These are phyloP conservation scores for Entamoeba moshkovskii DNA, from an alignment of 208 protist genomes.

Conservation along the genomic window DNA sequence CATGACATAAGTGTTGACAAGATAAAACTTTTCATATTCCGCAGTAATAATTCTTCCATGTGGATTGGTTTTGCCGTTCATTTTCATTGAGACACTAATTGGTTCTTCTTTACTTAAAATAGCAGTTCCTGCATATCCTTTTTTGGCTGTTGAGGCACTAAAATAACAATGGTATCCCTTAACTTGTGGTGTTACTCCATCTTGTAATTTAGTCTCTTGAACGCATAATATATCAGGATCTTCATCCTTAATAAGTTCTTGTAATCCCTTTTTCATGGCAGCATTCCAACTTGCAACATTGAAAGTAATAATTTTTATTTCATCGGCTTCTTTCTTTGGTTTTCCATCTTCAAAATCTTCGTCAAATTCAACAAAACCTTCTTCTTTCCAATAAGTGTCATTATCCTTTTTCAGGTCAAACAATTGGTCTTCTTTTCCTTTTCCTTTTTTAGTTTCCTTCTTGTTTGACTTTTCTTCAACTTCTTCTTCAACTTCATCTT, in stretches of 20 bases:
- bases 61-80: not conserved
- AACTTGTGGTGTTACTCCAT: not conserved
- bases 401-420: not conserved
- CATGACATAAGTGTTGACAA: constrained; percentile 12
- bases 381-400: not conserved
- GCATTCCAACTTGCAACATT: not conserved
- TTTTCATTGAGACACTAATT: not conserved
- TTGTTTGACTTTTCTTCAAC: not conserved
- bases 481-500: not conserved
- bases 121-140: not conserved
- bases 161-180: not conserved
- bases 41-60: not conserved
- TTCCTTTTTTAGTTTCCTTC: not conserved
- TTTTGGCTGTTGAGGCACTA: not conserved
- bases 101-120: not conserved
- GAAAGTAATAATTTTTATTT: not conserved
- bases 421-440: not conserved
- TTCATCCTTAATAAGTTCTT: not conserved
- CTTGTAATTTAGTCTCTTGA: not conserved
- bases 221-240: not conserved
- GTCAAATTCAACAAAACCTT: not conserved
- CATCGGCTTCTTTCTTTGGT: not conserved
- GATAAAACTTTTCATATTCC: constrained; percentile 10
- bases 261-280: not conserved
- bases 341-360: not conserved